These are phyloP conservation scores for Psidium friedrichsthalianum DNA, from an alignment of 345 rosid genomes.

Conservation along the genomic window DNA sequence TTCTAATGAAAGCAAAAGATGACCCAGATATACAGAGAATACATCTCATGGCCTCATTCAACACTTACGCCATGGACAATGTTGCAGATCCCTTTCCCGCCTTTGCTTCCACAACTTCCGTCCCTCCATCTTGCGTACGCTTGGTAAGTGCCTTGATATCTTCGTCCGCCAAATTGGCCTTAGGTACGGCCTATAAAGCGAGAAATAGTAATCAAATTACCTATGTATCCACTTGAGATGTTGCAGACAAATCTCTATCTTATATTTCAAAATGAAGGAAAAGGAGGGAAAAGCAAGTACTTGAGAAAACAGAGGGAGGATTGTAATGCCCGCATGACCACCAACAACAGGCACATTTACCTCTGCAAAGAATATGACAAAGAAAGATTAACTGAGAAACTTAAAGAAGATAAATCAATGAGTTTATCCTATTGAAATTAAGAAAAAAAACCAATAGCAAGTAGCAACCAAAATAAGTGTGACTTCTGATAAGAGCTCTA, in stretches of 20 bases:
- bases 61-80: slow-evolving; percentile 84
- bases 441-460: background rate
- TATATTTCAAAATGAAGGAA: background rate
- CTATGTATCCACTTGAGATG: background rate
- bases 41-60: background rate
- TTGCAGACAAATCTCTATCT: background rate
- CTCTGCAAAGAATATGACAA: slow-evolving; percentile 20
- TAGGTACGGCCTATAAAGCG: slow-evolving; percentile 55
- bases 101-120: slow-evolving; percentile 85
- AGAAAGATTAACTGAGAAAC: background rate
- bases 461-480: background rate
- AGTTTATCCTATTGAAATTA: background rate
- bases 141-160: slow-evolving; percentile 62
- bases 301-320: slow-evolving; percentile 76
- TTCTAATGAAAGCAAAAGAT: background rate
- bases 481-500: background rate
- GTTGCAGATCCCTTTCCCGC: slow-evolving; percentile 96
- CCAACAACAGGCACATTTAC: slow-evolving; percentile 81
- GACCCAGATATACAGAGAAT: background rate
- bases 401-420: background rate
- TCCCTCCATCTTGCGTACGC: slow-evolving; percentile 88
- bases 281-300: slow-evolving; percentile 12
- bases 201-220: background rate
- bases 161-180: slow-evolving; percentile 57
- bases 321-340: slow-evolving; percentile 79